Conservation (phyloP, 805 yeast genomes). For the Helenozyma rhizophorensis region DNA sequence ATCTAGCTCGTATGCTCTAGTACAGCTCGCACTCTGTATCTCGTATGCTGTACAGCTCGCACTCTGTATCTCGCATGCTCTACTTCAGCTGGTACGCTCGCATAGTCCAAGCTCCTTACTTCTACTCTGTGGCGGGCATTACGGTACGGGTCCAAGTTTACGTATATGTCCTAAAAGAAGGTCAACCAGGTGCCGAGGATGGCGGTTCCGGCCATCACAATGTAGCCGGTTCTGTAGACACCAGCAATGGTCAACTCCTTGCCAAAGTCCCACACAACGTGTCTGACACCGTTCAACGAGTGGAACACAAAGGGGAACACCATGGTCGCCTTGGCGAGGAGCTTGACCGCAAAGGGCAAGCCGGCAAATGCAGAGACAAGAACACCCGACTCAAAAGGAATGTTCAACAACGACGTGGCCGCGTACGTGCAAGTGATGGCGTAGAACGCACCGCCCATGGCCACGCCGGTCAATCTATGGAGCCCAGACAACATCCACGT, state of each 20-base stretch:
- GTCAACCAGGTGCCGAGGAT: constrained; percentile 55
- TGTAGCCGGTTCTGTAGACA: constrained; percentile 88
- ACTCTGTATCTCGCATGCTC: too few relatives aligned
- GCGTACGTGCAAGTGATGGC: constrained; percentile 75
- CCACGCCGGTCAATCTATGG: constrained; percentile 87
- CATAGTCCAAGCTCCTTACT: too few relatives aligned
- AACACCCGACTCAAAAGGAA: constrained; percentile 57
- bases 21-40: too few relatives aligned
- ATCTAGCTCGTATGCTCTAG: too few relatives aligned
- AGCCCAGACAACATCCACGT: constrained; percentile 76
- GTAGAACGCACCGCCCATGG: constrained; percentile 74
- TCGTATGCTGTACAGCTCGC: too few relatives aligned
- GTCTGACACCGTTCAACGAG: constrained; percentile 83
- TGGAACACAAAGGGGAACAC: constrained; percentile 89
- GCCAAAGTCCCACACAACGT: constrained; percentile 90
- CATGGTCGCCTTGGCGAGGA: constrained; percentile 61
- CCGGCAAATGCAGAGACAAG: constrained; percentile 54
- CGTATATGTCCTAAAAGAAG: constrained; percentile 38
- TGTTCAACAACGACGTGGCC: constrained; percentile 48
- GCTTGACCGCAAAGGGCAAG: constrained; percentile 60
- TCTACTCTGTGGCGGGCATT: too few relatives aligned
- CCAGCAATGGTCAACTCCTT: constrained; percentile 75
- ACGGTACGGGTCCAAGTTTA: too few relatives aligned
- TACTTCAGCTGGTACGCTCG: too few relatives aligned
- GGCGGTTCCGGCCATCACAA: constrained; percentile 65